Conservation (phyloP, 768 basidiomycete genomes). For the Lactifluus pinguis region DNA sequence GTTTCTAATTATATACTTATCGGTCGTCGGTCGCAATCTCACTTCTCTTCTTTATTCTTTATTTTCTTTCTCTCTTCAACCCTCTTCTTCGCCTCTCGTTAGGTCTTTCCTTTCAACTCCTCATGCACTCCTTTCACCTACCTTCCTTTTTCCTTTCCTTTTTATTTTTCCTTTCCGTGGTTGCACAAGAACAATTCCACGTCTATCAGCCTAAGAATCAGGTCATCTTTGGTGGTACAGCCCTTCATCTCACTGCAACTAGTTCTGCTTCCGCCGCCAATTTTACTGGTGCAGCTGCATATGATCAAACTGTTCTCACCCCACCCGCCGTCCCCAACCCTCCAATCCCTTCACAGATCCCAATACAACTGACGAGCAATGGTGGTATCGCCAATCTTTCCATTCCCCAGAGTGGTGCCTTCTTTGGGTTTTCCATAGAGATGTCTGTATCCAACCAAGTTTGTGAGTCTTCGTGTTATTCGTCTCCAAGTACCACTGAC, state of each 20-base stretch:
- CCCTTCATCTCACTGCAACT: neutral
- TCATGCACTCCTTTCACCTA: neutral
- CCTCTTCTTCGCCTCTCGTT: neutral
- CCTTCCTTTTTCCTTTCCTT: neutral
- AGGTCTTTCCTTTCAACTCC: neutral
- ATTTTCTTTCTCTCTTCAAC: too few relatives aligned
- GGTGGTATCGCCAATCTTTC: conserved; percentile 28
- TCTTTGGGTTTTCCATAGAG: conserved; percentile 70
- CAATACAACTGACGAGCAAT: conserved; percentile 31
- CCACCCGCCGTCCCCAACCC: conserved; percentile 46
- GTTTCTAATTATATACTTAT: too few relatives aligned
- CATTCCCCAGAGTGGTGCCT: conserved; percentile 40
- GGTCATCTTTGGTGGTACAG: conserved; percentile 15
- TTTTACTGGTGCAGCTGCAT: conserved; percentile 42
- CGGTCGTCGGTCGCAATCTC: too few relatives aligned
- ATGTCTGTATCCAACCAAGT: conserved; percentile 64
- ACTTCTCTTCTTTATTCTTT: too few relatives aligned
- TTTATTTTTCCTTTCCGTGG: neutral
- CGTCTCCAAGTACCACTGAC: neutral
- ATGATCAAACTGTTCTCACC: conserved; percentile 40
- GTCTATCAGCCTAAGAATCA: conserved; percentile 18
- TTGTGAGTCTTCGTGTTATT: conserved; percentile 33
- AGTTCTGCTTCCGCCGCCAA: conserved; percentile 30
- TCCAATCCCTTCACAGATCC: conserved; percentile 34
- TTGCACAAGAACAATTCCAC: neutral